phyloP scores from a whole-genome alignment of 345 rosid species.

The Cardiospermum halicacabum region DNA sequence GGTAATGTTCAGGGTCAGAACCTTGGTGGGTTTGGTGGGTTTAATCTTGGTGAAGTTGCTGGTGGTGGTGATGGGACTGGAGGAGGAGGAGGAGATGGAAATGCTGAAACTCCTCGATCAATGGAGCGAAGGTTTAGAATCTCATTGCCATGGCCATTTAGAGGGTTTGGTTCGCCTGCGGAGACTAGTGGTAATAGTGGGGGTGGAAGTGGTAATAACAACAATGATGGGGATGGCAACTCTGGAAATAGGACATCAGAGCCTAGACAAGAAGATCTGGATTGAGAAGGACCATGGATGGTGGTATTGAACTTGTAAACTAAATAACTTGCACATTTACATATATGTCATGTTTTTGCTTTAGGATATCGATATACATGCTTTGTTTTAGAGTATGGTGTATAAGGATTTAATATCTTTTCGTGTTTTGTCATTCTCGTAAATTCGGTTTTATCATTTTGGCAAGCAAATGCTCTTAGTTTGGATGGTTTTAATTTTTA shows the following conservation, averaged over 20 bases:
- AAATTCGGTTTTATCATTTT: background rate
- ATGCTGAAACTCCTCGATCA: conserved; percentile 28
- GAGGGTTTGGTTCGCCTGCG: conserved; percentile 28
- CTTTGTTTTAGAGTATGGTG: background rate
- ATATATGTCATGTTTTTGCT: background rate
- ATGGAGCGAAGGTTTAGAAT: conserved; percentile 55
- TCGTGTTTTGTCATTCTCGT: background rate
- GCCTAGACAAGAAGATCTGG: conserved; percentile 57
- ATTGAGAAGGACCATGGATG: conserved; percentile 32
- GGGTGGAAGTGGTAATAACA: conserved; percentile 27
- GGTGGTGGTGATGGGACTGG: conserved; percentile 18
- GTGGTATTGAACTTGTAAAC: conserved; percentile 19
- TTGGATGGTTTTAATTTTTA: background rate
- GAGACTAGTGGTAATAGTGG: conserved; percentile 29
- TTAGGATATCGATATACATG: background rate
- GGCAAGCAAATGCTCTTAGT: background rate
- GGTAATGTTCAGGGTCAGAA: background rate
- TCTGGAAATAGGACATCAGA: conserved; percentile 24
- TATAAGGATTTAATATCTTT: background rate
- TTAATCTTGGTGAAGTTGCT: background rate
- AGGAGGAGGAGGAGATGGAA: conserved; percentile 20
- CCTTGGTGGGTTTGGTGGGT: conserved; percentile 6
- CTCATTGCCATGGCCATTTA: conserved; percentile 53
- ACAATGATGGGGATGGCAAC: conserved; percentile 33
- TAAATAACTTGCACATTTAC: background rate